These are phyloP conservation scores for Mucor indicus DNA, from an alignment of 371 early-diverging fungal genomes.

Conservation along the genomic window DNA sequence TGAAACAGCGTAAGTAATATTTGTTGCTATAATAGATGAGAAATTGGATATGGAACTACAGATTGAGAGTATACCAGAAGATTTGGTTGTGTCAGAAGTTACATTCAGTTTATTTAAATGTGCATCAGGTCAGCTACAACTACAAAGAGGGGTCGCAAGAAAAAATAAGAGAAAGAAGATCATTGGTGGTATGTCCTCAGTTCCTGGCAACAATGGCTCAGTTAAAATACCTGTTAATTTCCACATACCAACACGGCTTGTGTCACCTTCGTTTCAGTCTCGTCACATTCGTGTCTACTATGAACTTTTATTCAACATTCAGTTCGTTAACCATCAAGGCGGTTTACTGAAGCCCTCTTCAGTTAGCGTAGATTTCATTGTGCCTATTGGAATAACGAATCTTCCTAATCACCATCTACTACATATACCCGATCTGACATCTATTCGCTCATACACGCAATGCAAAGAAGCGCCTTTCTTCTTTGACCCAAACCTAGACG, in stretches of 20 bases:
- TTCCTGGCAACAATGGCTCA: slow-evolving; percentile 16
- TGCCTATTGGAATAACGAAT: slow-evolving; percentile 36
- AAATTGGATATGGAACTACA: slow-evolving; percentile 14
- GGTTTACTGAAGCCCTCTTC: slow-evolving; percentile 18
- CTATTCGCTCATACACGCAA: slow-evolving; percentile 24
- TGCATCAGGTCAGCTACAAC: slow-evolving; percentile 22
- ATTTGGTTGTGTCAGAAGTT: slow-evolving; percentile 15
- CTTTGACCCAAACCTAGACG: slow-evolving; percentile 31
- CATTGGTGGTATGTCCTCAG: background rate
- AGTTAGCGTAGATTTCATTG: slow-evolving; percentile 16
- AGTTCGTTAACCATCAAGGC: slow-evolving; percentile 11
- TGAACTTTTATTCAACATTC: slow-evolving; percentile 20
- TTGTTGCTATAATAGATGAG: slow-evolving; percentile 20
- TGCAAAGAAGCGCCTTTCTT: slow-evolving; percentile 33
- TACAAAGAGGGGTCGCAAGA: slow-evolving; percentile 29
- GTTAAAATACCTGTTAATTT: slow-evolving; percentile 23
- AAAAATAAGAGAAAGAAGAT: slow-evolving; percentile 12
- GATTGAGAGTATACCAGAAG: slow-evolving; percentile 15
- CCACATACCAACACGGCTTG: slow-evolving; percentile 31
- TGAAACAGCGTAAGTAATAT: background rate
- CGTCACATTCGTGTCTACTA: slow-evolving; percentile 28
- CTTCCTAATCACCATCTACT: slow-evolving; percentile 30
- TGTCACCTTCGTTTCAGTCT: slow-evolving; percentile 34
- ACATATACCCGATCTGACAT: slow-evolving; percentile 31
- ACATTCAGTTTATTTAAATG: slow-evolving; percentile 23